Evolutionary conservation across 164 flowering plant species (phyloP), one percentile per base, ranked within the genome.

Genomic region (Magnolia sinica): DNA sequence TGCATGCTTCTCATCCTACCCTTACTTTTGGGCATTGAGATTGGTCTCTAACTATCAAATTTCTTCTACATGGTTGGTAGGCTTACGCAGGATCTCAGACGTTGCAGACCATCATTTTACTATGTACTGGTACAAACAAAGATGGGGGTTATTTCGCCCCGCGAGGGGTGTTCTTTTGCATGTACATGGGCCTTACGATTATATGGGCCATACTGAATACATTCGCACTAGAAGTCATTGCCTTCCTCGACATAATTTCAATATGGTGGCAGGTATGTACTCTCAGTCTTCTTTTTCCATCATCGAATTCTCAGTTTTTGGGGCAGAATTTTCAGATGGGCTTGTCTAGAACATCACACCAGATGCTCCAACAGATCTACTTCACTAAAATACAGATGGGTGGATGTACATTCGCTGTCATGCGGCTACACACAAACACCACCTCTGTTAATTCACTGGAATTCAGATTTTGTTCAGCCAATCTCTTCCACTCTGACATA

Each of bases 161-260:
- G 3, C 78, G 79, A 52, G 87, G 92, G 91, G 68, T 91, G 31
- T 87, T 91, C 87, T 84, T 91, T 67, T 87, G 89, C 50, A 88
- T 91, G 89, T 91, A 89, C 79, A 84, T 90, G 24, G 90, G 84
- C 27, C 85, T 89, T 11, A 90, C 91, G 3, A 9, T 88, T 24
- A 90, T 91, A 74, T 90, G 93, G 92, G 95, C 95, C 49, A 73
- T 87, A 8, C 90, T 91, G 76, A 91, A 90, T 81, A 91, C 92
- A 1, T 90, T 89, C 76, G 92, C 91, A 0, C 65, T 91, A 10
- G 87, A 89, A 79, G 95, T 91, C 45, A 88, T 91, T 68, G 95
- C 93, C 58, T 79, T 88, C 69, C 84, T 91, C 20, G 93, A 89
- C 82, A 82, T 88, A 29, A 82, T 91, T 45, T 89, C 95, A 5